These are phyloP conservation scores for Elongisporangium senticosum DNA, from an alignment of 352 stramenopile genomes.

Conservation along the genomic window DNA sequence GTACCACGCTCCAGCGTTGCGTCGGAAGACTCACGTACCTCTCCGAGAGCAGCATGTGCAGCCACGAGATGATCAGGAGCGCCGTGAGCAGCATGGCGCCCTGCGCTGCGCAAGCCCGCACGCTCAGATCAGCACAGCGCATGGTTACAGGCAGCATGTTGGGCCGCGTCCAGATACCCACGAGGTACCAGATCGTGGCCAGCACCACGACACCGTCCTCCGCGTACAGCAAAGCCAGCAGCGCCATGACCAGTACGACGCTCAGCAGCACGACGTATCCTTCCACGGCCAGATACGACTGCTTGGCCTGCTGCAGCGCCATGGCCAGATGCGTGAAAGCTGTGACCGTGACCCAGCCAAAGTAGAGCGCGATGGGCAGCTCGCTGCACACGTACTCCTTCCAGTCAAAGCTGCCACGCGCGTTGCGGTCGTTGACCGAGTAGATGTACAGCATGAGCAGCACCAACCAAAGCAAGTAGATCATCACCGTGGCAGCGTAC, in stretches of 20 bases:
- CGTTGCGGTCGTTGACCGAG: constrained; percentile 66
- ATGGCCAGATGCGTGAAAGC: constrained; percentile 66
- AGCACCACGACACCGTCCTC: constrained; percentile 57
- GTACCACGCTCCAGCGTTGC: neutral
- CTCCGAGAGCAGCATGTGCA: constrained; percentile 48
- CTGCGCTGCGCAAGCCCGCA: constrained; percentile 58
- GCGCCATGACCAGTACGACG: constrained; percentile 50
- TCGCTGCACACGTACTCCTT: constrained; percentile 69
- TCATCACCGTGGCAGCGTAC: constrained; percentile 47
- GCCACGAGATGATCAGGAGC: constrained; percentile 44
- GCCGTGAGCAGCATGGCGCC: constrained; percentile 47
- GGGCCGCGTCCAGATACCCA: constrained; percentile 54
- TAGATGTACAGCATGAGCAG: constrained; percentile 75
- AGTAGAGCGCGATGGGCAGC: constrained; percentile 69
- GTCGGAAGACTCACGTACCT: constrained; percentile 29
- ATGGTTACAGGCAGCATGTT: constrained; percentile 35
- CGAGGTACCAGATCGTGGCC: constrained; percentile 66
- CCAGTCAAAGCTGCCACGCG: constrained; percentile 47
- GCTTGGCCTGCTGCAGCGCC: constrained; percentile 49
- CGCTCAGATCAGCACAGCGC: constrained; percentile 41
- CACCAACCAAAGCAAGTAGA: constrained; percentile 66
- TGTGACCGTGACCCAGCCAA: constrained; percentile 68
- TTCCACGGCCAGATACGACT: constrained; percentile 42
- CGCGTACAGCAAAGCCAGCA: constrained; percentile 54
- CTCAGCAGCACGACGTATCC: constrained; percentile 62